Evolutionary conservation across 73 alveolate genomes (phyloP), one percentile per base, ranked within the genome.

Genomic region (Durusdinium trenchii): DNA sequence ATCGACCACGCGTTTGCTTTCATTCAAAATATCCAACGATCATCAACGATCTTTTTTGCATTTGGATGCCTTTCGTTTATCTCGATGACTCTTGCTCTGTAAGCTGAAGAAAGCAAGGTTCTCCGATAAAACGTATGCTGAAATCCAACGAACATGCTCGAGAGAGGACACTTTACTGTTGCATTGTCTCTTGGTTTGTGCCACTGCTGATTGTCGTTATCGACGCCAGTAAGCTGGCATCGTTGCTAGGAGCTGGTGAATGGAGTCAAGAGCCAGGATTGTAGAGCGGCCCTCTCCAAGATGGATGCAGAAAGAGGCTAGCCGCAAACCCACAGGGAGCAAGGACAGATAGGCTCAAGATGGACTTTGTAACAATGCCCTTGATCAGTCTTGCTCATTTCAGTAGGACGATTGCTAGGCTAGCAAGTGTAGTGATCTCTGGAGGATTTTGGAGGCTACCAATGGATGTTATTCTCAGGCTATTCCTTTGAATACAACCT

Each of bases 401-500:
- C 73, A 60, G 3, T 60, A 32, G 18, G 73, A 23, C n/a, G 18
- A 0, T 60, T 60, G 18, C 7, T 2, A 23, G 73, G 30, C 73
- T 32, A 60, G 30, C 18, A n/a, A n/a, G 4, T 20, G 43, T 35
- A 40, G 4, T 26, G 36, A 20, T 20, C 40, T 6, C 4, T 62
- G 40, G 6, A 40, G 76, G 36, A 18, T 67, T 67, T 67, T 67
- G 43, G 6, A 20, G 6, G 79, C 1, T 12, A 67, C 62, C 45
- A 48, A 10, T 38, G 85, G 54, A 12, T 20, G 12, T 28, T 43
- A 4, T 43, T 28, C 48, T 78, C 48, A 91, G 98, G 99, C 42
- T 94, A 52, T 67, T 75, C 94, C 89, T 94, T 94, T 61, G 99
- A 94, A 23, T 94, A 94, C 93, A 94, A 94, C 67, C 99, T 94